These are phyloP conservation scores for Aquilaria yunnanensis DNA, from an alignment of 345 rosid genomes.

Conservation along the genomic window DNA sequence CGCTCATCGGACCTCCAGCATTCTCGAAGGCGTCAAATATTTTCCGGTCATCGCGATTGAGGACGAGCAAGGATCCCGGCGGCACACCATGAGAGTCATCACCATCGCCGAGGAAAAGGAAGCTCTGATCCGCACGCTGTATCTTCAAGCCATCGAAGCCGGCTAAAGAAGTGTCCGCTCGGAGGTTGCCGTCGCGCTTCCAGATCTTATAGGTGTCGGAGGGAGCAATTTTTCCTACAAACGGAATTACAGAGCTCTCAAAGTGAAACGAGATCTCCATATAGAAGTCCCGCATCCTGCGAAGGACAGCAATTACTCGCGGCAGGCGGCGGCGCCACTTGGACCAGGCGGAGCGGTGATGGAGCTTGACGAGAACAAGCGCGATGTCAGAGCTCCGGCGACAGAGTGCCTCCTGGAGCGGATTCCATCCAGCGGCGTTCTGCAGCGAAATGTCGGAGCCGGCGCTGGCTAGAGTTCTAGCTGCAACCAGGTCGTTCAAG, in stretches of 20 bases:
- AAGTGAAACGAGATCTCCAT: conserved; percentile 90
- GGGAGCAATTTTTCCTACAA: conserved; percentile 82
- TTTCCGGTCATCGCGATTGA: conserved; percentile 64
- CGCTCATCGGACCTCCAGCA: conserved; percentile 64
- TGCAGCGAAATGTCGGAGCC: conserved; percentile 79
- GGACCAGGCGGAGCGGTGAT: conserved; percentile 70
- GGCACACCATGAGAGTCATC: conserved; percentile 46
- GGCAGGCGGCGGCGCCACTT: conserved; percentile 94
- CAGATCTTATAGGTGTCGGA: conserved; percentile 95
- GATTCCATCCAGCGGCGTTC: conserved; percentile 79
- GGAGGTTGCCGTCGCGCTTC: conserved; percentile 87
- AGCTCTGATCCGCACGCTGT: conserved; percentile 82
- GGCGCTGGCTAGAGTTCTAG: conserved; percentile 41
- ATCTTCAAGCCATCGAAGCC: conserved; percentile 91
- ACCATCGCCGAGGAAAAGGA: conserved; percentile 82
- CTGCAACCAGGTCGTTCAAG: conserved; percentile 50
- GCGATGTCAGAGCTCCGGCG: conserved; percentile 56
- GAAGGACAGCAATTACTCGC: conserved; percentile 53
- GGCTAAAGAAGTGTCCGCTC: conserved; percentile 77
- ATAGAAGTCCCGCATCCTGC: conserved; percentile 89
- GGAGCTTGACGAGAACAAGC: conserved; percentile 35
- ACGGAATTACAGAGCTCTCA: conserved; percentile 92
- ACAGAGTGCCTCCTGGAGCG: conserved; percentile 76
- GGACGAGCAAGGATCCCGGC: conserved; percentile 65
- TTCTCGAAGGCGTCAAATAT: conserved; percentile 73